Conservation (phyloP, 495 filamentous ascomycete species). For the Lepraria neglecta region DNA sequence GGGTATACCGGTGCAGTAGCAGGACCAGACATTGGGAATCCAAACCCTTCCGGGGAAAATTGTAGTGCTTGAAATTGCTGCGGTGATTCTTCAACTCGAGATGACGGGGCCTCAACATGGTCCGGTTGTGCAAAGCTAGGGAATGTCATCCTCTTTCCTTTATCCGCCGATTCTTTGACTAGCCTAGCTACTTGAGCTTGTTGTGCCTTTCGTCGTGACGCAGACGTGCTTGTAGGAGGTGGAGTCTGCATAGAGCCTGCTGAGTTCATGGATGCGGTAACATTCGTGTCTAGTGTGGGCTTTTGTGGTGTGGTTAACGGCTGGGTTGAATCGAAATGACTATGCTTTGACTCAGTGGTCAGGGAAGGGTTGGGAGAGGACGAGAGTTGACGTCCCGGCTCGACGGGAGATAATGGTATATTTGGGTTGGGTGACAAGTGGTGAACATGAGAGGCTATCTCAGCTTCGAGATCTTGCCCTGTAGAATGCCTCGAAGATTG, state of each 20-base stretch:
- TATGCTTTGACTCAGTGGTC: conserved; percentile 33
- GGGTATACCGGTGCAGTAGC: conserved; percentile 60
- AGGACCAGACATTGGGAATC: conserved; percentile 63
- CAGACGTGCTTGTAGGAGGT: conserved; percentile 55
- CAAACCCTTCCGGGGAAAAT: conserved; percentile 61
- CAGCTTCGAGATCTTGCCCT: conserved; percentile 34
- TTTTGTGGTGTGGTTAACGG: conserved; percentile 32
- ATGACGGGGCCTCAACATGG: conserved; percentile 40
- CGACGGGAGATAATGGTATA: conserved; percentile 50
- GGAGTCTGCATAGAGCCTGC: conserved; percentile 60
- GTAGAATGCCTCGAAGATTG: conserved; percentile 29
- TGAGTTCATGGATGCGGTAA: conserved; percentile 29
- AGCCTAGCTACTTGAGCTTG: conserved; percentile 33
- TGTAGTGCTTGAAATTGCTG: conserved; percentile 50
- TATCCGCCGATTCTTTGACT: conserved; percentile 30
- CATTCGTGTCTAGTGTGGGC: conserved; percentile 32
- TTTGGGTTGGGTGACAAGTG: conserved; percentile 50
- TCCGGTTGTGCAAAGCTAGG: conserved; percentile 26
- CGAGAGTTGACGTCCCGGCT: conserved; percentile 48
- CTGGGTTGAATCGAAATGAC: conserved; percentile 11
- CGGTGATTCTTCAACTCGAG: conserved; percentile 40
- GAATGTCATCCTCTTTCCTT: conserved; percentile 22
- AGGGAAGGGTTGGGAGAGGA: conserved; percentile 52
- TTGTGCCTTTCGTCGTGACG: conserved; percentile 31
- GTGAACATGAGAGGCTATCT: conserved; percentile 52